Evolutionary conservation across 2,329 filamentous ascomycete genomes (phyloP).

Genomic region (Monosporascus sp.): DNA sequence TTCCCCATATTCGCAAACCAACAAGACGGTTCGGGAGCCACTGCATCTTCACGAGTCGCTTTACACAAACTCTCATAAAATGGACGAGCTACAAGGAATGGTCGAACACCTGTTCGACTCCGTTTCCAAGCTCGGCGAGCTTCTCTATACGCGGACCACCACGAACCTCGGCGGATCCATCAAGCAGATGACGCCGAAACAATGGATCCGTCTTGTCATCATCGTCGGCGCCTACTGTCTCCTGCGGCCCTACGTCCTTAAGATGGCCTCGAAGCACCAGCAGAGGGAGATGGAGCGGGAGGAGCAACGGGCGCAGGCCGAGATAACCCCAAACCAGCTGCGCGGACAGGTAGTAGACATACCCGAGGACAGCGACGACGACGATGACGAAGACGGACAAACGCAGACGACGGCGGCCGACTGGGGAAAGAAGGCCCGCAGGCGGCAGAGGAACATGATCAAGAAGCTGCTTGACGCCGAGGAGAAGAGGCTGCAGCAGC

Average conservation of each 20-base stretch:
- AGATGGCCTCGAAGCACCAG: slow-evolving; percentile 58
- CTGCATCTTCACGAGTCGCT: too few species aligned
- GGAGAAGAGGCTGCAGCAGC: slow-evolving; percentile 52
- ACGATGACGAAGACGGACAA: slow-evolving; percentile 45
- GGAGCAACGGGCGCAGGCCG: slow-evolving; percentile 39
- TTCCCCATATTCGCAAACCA: too few species aligned
- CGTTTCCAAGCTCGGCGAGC: slow-evolving; percentile 18
- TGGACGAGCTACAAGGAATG: slow-evolving; percentile 27
- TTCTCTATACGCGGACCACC: slow-evolving; percentile 30
- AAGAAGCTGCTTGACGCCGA: slow-evolving; percentile 60
- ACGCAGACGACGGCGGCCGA: slow-evolving; percentile 43
- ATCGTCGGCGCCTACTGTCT: slow-evolving; percentile 70
- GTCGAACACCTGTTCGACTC: slow-evolving; percentile 25
- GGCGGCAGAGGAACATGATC: slow-evolving; percentile 62
- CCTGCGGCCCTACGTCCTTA: slow-evolving; percentile 68
- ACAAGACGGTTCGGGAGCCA: too few species aligned
- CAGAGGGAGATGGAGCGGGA: slow-evolving; percentile 59
- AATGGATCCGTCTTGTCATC: slow-evolving; percentile 64
- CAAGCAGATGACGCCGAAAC: slow-evolving; percentile 43
- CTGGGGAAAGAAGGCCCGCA: slow-evolving; percentile 68
- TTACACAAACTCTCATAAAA: slow-evolving; percentile 7
- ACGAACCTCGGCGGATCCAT: slow-evolving; percentile 48
- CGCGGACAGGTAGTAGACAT: slow-evolving; percentile 47
- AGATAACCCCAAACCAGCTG: slow-evolving; percentile 61
- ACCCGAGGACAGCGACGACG: slow-evolving; percentile 48